Conservation (phyloP, 163 green algal genomes). For the Scenedesmus sp. region DNA sequence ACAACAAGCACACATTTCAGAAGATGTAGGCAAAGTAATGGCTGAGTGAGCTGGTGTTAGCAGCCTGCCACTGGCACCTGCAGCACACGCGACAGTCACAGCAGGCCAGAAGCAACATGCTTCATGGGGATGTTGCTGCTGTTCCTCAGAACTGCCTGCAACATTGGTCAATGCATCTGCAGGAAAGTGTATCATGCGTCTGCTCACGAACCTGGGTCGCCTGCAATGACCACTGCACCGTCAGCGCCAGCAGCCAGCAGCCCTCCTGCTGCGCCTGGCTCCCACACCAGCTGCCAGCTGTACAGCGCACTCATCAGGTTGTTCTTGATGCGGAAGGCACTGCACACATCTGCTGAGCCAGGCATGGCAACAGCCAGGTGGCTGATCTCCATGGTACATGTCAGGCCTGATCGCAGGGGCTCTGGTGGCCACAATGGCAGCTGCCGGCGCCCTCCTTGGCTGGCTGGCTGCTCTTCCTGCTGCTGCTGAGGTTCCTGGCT, state of each 20-base stretch:
- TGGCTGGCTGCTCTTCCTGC: slow-evolving; percentile 9
- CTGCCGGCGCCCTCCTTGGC: background rate
- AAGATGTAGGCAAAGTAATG: background rate
- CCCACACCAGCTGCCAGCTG: slow-evolving; percentile 56
- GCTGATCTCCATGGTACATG: slow-evolving; percentile 53
- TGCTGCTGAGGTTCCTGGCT: background rate
- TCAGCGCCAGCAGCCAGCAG: slow-evolving; percentile 14
- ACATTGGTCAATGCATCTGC: too few relatives aligned
- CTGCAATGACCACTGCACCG: slow-evolving; percentile 31
- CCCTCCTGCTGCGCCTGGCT: background rate
- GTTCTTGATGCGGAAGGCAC: slow-evolving; percentile 18
- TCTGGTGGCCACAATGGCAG: slow-evolving; percentile 17
- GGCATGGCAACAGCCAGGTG: slow-evolving; percentile 36
- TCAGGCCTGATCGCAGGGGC: background rate
- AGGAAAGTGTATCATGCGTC: background rate
- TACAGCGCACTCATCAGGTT: slow-evolving; percentile 45
- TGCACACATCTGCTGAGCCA: slow-evolving; percentile 14
- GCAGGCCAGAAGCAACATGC: background rate
- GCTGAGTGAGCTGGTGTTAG: background rate
- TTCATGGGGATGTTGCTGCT: background rate
- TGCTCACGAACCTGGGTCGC: background rate
- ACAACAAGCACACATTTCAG: background rate
- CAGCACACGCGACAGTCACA: background rate
- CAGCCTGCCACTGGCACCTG: background rate
- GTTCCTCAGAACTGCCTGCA: too few relatives aligned